Conservation (phyloP, 176 grass and related monocot genomes). For the Oryza punctata region DNA sequence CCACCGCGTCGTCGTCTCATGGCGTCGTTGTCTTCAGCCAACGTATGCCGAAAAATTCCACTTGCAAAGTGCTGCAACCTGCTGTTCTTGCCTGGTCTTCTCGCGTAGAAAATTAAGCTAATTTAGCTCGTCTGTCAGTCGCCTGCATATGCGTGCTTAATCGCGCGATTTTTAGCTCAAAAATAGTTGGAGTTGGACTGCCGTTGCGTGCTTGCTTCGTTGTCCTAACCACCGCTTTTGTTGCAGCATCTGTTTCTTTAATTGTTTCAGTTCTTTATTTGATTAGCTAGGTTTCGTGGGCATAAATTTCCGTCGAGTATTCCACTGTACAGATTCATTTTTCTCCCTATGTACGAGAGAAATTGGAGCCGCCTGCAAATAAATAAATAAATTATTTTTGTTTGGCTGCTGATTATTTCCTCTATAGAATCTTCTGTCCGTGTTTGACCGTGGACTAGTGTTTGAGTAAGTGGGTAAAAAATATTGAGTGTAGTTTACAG, state of each 20-base stretch:
- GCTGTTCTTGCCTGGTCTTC: slow-evolving; percentile 19
- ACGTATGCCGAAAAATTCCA: slow-evolving; percentile 3
- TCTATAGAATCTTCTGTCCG: neutral
- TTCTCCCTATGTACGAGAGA: neutral
- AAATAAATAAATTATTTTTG: neutral
- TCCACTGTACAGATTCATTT: neutral
- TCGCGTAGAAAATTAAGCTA: neutral
- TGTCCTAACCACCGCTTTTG: slow-evolving; percentile 40
- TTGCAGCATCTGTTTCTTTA: slow-evolving; percentile 26
- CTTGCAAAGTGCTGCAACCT: neutral
- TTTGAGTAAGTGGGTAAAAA: slow-evolving; percentile 32
- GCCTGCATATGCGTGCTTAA: neutral
- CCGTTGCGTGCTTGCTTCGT: slow-evolving; percentile 33
- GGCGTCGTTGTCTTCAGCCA: slow-evolving; percentile 37
- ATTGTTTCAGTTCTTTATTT: slow-evolving; percentile 16
- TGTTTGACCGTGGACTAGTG: slow-evolving; percentile 46
- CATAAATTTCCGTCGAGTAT: neutral
- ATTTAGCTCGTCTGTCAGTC: slow-evolving; percentile 16
- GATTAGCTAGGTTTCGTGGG: slow-evolving; percentile 18
- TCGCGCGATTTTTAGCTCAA: slow-evolving; percentile 20
- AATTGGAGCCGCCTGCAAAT: neutral
- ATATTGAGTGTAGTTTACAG: slow-evolving; percentile 36
- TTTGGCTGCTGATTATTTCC: slow-evolving; percentile 5
- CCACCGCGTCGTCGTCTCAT: neutral
- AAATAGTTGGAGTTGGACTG: slow-evolving; percentile 20